Percentiles rank a stretch among this genome's conserved stretches.
Evolutionary conservation across 805 yeast genomes (phyloP).

Genomic region (Candida stauntonica): DNA sequence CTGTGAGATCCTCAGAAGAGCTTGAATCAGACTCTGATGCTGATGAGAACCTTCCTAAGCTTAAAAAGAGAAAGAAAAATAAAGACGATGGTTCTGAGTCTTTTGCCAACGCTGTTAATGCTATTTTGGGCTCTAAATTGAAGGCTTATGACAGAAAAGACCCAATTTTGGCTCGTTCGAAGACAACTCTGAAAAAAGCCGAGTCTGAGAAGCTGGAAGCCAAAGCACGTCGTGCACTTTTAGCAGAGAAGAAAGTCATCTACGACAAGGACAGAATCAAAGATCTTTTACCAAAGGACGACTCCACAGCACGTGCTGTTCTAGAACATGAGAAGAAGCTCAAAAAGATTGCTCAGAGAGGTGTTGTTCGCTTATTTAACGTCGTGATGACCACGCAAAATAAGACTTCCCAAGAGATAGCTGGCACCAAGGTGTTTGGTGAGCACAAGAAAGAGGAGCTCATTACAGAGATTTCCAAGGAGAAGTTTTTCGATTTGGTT

Average conservation of each 20-base stretch:
- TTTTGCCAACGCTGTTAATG: constrained; percentile 79
- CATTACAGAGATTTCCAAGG: constrained; percentile 79
- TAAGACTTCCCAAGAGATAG: constrained; percentile 46
- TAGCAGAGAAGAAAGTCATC: constrained; percentile 64
- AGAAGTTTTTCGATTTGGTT: constrained; percentile 82
- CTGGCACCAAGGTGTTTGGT: constrained; percentile 39
- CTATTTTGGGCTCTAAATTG: constrained; percentile 77
- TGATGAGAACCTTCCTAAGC: constrained; percentile 39
- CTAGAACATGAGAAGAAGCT: constrained; percentile 65
- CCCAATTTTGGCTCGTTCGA: constrained; percentile 87
- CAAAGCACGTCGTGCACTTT: constrained; percentile 69
- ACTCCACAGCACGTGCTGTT: constrained; percentile 50
- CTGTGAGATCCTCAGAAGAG: constrained; percentile 12
- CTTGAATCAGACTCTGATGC: constrained; percentile 24
- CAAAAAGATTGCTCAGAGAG: constrained; percentile 81
- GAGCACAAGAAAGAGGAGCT: constrained; percentile 50
- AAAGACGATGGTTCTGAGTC: constrained; percentile 67
- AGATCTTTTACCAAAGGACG: constrained; percentile 62
- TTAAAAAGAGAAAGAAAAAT: constrained; percentile 52
- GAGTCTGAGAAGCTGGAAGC: constrained; percentile 80
- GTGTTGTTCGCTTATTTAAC: constrained; percentile 80
- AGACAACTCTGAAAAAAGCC: constrained; percentile 59
- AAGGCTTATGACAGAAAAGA: constrained; percentile 87
- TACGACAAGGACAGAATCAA: constrained; percentile 65
- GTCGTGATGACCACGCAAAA: constrained; percentile 79